Conservation (phyloP, 176 grass and related monocot genomes). For the Olyra latifolia region DNA sequence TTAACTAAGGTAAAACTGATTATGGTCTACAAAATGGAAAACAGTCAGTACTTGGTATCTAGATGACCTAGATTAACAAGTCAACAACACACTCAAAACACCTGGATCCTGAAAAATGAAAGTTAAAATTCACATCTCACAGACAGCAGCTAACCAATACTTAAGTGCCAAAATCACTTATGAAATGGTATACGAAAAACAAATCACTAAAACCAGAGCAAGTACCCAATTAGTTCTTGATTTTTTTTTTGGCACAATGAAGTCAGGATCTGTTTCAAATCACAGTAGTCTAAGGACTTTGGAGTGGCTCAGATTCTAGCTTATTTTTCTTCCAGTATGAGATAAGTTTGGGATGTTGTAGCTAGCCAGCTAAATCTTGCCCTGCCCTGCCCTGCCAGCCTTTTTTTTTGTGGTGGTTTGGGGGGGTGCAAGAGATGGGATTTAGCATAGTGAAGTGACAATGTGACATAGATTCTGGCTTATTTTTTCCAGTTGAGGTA, state of each 20-base stretch:
- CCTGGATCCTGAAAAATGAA: background rate
- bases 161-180: background rate
- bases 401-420: too few species aligned
- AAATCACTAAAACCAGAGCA: background rate
- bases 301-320: background rate
- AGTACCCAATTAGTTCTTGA: background rate
- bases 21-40: background rate
- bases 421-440: too few species aligned
- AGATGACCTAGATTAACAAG: background rate
- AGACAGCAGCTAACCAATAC: background rate
- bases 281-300: background rate
- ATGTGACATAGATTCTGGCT: background rate
- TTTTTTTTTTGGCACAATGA: background rate
- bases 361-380: background rate
- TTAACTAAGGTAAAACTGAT: background rate
- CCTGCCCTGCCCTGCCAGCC: background rate
- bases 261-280: background rate
- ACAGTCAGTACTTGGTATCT: background rate
- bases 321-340: background rate
- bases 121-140: background rate
- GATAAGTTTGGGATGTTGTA: background rate
- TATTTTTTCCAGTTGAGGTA: background rate
- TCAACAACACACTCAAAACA: background rate
- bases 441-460: too few species aligned
- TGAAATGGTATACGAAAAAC: background rate